phyloP scores from a whole-genome alignment of 345 rosid species.

The Gossypioides kirkii region DNA sequence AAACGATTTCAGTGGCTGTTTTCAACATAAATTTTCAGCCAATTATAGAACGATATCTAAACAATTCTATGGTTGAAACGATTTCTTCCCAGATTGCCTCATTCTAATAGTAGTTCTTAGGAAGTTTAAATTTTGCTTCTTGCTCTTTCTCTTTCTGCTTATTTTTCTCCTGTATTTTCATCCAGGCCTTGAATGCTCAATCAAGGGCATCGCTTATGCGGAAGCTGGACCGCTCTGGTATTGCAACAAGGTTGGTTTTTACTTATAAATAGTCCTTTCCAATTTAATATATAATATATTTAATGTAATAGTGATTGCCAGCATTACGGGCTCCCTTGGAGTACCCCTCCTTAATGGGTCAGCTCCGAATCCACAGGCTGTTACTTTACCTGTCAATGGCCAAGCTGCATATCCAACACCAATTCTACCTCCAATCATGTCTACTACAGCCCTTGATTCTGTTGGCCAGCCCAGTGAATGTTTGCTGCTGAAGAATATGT shows the following conservation, averaged over 20 bases:
- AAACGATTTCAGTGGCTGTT: not conserved
- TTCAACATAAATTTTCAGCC: not conserved
- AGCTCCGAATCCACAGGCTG: constrained; percentile 41
- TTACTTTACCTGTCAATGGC: constrained; percentile 45
- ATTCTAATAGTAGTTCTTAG: not conserved
- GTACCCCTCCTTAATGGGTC: constrained; percentile 61
- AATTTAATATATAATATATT: not conserved
- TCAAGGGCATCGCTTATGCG: constrained; percentile 82
- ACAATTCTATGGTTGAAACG: not conserved
- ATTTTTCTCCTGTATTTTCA: not conserved
- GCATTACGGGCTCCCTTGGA: constrained; percentile 69
- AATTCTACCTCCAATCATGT: constrained; percentile 48
- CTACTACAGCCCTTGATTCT: constrained; percentile 42
- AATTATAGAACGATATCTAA: not conserved
- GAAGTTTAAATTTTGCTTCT: not conserved
- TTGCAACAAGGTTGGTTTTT: constrained; percentile 55
- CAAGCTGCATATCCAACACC: constrained; percentile 49
- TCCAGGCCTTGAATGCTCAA: constrained; percentile 84
- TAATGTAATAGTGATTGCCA: constrained; percentile 19
- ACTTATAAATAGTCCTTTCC: constrained; percentile 8
- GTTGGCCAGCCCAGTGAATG: constrained; percentile 80
- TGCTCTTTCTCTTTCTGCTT: not conserved
- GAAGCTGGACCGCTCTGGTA: constrained; percentile 89
- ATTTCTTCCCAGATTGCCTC: not conserved
- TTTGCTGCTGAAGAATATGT: constrained; percentile 83